A percentile compares a stretch with the other conserved stretches of the same genome.
These are phyloP conservation scores for Magnaporthiopsis poae DNA, from an alignment of 2,329 filamentous ascomycete species.

Conservation along the genomic window DNA sequence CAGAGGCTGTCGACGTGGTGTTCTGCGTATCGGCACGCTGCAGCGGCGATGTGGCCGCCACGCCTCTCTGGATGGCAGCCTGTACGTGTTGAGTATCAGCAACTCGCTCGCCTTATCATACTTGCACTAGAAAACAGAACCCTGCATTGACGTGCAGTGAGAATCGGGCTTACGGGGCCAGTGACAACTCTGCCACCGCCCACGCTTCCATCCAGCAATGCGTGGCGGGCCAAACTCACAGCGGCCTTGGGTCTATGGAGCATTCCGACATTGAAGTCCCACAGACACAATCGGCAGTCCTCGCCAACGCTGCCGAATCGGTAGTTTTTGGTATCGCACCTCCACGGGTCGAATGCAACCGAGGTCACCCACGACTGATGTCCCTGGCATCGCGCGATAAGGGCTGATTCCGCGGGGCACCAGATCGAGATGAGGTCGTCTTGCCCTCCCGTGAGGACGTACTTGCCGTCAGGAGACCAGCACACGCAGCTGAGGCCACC, in stretches of 20 bases:
- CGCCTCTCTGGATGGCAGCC: constrained; percentile 4
- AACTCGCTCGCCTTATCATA: background rate
- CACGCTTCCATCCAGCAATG: background rate
- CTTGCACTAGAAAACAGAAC: too few species aligned
- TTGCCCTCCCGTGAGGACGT: constrained; percentile 87
- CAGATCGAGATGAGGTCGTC: constrained; percentile 95
- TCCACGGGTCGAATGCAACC: constrained; percentile 92
- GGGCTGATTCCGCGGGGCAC: constrained; percentile 71
- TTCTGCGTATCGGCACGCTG: constrained; percentile 54
- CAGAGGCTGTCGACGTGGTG: constrained; percentile 46
- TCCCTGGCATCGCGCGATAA: constrained; percentile 86
- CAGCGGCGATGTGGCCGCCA: constrained; percentile 29
- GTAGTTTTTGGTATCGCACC: constrained; percentile 90
- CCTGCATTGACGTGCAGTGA: too few species aligned
- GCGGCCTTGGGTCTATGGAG: constrained; percentile 73
- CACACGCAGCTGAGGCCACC: constrained; percentile 86
- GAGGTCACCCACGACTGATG: constrained; percentile 92
- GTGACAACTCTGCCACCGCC: background rate
- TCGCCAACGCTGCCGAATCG: constrained; percentile 93
- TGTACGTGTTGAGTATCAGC: background rate
- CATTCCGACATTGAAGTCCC: constrained; percentile 98
- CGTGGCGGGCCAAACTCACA: constrained; percentile 38
- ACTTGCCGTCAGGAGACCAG: constrained; percentile 96
- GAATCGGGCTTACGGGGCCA: too few species aligned
- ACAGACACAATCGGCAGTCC: constrained; percentile 79